phyloP scores from a whole-genome alignment of 495 filamentous ascomycete species.

The Tuber aestivum region DNA sequence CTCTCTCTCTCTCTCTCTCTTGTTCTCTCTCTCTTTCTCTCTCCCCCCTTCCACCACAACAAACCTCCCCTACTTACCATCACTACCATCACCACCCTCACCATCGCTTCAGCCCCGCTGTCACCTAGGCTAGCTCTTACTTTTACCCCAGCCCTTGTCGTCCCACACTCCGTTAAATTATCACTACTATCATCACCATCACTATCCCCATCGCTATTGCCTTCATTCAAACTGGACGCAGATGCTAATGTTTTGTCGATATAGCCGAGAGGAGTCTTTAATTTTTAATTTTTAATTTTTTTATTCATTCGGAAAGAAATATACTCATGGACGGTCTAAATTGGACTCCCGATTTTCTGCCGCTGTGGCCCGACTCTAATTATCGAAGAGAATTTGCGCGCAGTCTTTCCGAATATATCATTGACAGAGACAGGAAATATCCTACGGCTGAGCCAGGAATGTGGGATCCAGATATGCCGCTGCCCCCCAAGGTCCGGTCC shows the following conservation, averaged over 20 bases:
- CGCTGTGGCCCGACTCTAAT: not conserved
- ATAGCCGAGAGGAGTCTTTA: not conserved
- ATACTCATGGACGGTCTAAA: not conserved
- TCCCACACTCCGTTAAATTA: not conserved
- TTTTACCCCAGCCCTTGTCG: not conserved
- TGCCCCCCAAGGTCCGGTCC: not conserved
- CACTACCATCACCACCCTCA: not conserved
- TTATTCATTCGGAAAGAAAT: not conserved
- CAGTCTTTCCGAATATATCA: not conserved
- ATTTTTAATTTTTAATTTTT: not conserved
- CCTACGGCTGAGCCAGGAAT: not conserved
- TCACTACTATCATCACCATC: not conserved
- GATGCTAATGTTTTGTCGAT: not conserved
- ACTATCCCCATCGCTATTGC: not conserved
- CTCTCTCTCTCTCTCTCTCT: not conserved
- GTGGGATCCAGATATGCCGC: not conserved
- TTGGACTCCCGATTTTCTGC: not conserved
- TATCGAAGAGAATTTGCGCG: not conserved
- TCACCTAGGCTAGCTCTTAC: not conserved
- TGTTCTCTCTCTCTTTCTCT: not conserved
- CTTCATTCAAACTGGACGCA: not conserved
- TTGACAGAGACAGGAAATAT: not conserved
- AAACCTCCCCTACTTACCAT: not conserved
- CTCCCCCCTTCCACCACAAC: not conserved
- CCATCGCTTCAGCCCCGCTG: not conserved